A percentile compares a stretch with the other conserved stretches of the same genome.
These are phyloP conservation scores for Sergeia podlipaevii DNA, from an alignment of 208 protist genomes.

Conservation along the genomic window DNA sequence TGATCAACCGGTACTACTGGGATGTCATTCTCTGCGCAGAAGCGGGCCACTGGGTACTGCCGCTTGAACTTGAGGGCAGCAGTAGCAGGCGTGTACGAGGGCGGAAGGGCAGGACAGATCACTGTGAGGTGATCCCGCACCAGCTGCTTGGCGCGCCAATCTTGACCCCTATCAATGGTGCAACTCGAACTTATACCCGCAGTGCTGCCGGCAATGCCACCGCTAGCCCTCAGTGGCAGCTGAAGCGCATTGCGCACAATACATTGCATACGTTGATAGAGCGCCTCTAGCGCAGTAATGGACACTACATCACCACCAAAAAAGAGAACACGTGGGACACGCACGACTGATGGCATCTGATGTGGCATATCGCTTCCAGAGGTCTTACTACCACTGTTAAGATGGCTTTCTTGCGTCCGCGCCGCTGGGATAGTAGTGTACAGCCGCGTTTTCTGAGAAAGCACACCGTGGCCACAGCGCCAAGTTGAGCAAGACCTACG, in stretches of 20 bases:
- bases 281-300: slow-evolving; percentile 57
- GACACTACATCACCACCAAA: slow-evolving; percentile 85
- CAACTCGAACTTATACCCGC: neutral
- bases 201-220: neutral
- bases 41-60: slow-evolving; percentile 79
- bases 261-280: slow-evolving; percentile 56
- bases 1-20: slow-evolving; percentile 68
- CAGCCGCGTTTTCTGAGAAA: too few species aligned
- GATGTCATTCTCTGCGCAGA: slow-evolving; percentile 55
- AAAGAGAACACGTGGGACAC: slow-evolving; percentile 66
- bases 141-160: slow-evolving; percentile 11
- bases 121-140: slow-evolving; percentile 60
- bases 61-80: slow-evolving; percentile 37
- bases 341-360: slow-evolving; percentile 8
- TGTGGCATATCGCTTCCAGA: too few species aligned
- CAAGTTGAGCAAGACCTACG: too few species aligned
- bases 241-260: slow-evolving; percentile 27
- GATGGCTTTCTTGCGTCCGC: too few species aligned
- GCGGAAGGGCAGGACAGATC: slow-evolving; percentile 69
- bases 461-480: too few species aligned
- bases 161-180: neutral
- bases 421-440: too few species aligned
- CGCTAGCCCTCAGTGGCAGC: neutral
- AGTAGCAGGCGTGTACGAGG: slow-evolving; percentile 22
- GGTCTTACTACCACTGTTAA: too few species aligned